Base-by-base conservation (phyloP, 257 asterid species). In the Solanum pimpinellifolium region DNA sequence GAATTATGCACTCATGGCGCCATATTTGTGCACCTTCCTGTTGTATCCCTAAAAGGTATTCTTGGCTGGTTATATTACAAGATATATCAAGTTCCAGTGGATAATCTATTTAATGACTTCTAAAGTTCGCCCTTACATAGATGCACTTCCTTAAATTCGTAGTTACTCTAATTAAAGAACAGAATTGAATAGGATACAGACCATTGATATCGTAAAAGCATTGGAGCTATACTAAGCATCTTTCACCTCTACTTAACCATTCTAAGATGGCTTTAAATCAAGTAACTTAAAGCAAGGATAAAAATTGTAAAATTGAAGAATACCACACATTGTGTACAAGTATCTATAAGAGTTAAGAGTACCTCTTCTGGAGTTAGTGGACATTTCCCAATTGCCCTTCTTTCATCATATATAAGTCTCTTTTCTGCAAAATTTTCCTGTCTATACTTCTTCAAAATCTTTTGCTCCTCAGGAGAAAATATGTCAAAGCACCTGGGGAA, bases 341-440 rank as follows among this genome's bases (percentile, higher is more conserved):
- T 60, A 86, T 46, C 72, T 27, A 77, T 14, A 76, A 39, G 69
- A 77, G 92, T 78, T 14, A 76, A 39, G 69, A 77, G 92, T 78
- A 94, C 99, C 98, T 97, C 99, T 93, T 94, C 99, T 33, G 99
- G 99, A 89, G 99, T 97, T 65, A 96, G 88, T 49, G 99, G 99
- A 88, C 99, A 97, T 91, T 97, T 97, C 84, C 99, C 99, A 83
- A 97, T 97, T 7, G 98, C 98, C 90, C 99, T 93, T 91, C 99
- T 94, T 93, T 97, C 98, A 89, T 76, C 89, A 85, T 96, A 96
- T 72, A 94, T 91, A 89, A 94, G 98, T 86, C 91, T 90, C 92
- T 97, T 97, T 37, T 93, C 92, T 21, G 98, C 98, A 91, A 97
- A 97, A 92, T 95, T 97, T 89, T 91, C 94, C 73, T 87, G 88